Evolutionary conservation across 352 stramenopile genomes (phyloP), one percentile per base, ranked within the genome.

Genomic region (Blastocystis sp.): DNA sequence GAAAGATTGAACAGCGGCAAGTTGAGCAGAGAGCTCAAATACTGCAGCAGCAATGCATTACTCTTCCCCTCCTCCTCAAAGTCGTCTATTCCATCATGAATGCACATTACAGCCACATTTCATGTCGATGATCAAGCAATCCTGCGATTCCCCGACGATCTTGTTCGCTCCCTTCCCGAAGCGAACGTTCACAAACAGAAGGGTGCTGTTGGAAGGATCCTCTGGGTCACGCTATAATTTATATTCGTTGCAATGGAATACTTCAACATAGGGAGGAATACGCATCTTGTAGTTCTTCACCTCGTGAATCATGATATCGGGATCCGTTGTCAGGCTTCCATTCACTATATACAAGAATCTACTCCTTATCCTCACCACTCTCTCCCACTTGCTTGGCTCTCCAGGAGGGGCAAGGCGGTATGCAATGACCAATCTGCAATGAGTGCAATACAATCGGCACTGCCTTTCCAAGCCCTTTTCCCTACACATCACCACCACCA

Each of bases 291-390:
- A 84, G 9, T 68, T 84, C 38, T 69, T 84, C 1, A 84, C 54
- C 48, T 84, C 74, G 48, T 84, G 74, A 28, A 68, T 57, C 74
- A 84, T 68, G 40, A 84, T 69, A 28, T 84, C 74, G 3, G 74
- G 74, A 52, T 84, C 74, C 45, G 24, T 84, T 28, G 74, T 84
- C 21, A 52, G 1, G 45, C 74, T 84, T 42, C 74, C 74, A 24
- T 84, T 84, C 9, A 84, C 74, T 43, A 84, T 84, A 48, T 84
- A 84, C 10, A 84, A 84, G 60, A 60, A 84, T 17, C 74, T 84
- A 69, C 11, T 21, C 28, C 69, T 17, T 57, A 10, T 42, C 66
- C 65, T 1, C 2, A 45, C 7, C 10, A n/a, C n/a, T 19, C 52
- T 28, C 4, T 19, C 45, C 21, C 34, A 84, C 74, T 62, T 62